Evolutionary conservation across 306 rosid genomes (phyloP).

Genomic region (Medicago arabica): DNA sequence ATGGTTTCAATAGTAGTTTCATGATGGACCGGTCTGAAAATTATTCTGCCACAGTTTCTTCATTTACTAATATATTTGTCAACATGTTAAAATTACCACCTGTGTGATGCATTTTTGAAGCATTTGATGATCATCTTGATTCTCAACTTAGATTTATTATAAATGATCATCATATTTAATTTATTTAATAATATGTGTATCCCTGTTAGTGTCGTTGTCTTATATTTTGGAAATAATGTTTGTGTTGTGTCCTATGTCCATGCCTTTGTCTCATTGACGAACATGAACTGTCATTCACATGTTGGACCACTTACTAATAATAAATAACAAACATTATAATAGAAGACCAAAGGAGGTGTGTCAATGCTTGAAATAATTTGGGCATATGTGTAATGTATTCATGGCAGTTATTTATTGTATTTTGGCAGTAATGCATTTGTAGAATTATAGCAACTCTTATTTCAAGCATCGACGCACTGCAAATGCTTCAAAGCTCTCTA

Average conservation of each 20-base stretch:
- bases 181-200: not conserved
- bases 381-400: not conserved
- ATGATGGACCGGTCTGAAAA: too few relatives aligned
- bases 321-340: not conserved
- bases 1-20: too few relatives aligned
- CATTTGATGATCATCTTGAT: not conserved
- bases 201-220: not conserved
- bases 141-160: not conserved
- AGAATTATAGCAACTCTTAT: not conserved
- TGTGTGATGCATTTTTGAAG: too few relatives aligned
- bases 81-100: too few relatives aligned
- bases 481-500: too few relatives aligned
- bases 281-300: not conserved
- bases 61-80: too few relatives aligned
- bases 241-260: not conserved
- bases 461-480: too few relatives aligned
- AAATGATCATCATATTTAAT: not conserved
- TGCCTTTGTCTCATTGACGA: not conserved
- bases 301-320: not conserved
- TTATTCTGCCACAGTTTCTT: too few relatives aligned
- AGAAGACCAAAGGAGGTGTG: not conserved
- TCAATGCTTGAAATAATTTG: not conserved
- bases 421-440: slow-evolving; percentile 3
- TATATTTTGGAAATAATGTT: not conserved
- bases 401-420: not conserved